A percentile compares a stretch with the other conserved stretches of the same genome.
phyloP scores from a whole-genome alignment of 1,284 basidiomycete genomes.

The Leccinum pachyderme region DNA sequence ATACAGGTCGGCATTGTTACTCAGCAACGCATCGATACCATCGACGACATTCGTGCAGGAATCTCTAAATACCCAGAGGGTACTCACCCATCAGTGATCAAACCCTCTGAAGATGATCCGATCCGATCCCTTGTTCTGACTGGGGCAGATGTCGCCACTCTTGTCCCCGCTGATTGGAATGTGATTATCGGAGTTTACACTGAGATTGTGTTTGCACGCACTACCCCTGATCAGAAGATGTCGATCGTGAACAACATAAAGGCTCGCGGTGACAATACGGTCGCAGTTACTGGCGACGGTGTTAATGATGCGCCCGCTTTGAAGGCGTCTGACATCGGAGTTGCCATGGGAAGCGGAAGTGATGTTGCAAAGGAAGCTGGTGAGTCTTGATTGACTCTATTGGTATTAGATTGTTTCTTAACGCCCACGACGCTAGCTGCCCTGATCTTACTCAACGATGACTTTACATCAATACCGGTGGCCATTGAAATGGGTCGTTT shows the following conservation, averaged over 20 bases:
- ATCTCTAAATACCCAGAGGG: conserved; percentile 18
- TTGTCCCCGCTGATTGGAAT: conserved; percentile 49
- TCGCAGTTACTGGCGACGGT: conserved; percentile 59
- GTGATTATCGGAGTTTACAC: conserved; percentile 45
- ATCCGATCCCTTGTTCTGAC: conserved; percentile 41
- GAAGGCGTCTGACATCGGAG: conserved; percentile 83
- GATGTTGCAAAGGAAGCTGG: conserved; percentile 74
- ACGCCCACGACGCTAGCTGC: conserved; percentile 19
- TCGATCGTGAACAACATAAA: conserved; percentile 57
- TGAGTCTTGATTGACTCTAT: conserved; percentile 10
- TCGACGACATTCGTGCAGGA: conserved; percentile 36
- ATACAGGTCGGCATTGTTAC: conserved; percentile 58
- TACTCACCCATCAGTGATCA: conserved; percentile 21
- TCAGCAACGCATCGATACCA: conserved; percentile 40
- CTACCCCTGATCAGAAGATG: conserved; percentile 61
- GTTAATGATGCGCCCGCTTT: conserved; percentile 60
- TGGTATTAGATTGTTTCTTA: not conserved
- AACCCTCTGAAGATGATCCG: conserved; percentile 31
- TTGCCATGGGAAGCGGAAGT: conserved; percentile 84
- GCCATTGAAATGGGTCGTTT: conserved; percentile 49
- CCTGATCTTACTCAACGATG: conserved; percentile 35
- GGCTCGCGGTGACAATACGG: conserved; percentile 42
- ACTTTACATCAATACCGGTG: conserved; percentile 38
- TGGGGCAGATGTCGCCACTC: conserved; percentile 45
- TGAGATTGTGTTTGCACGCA: conserved; percentile 60